These are phyloP conservation scores for Linnemannia exigua DNA, from an alignment of 192 early-diverging fungal genomes.

Conservation along the genomic window DNA sequence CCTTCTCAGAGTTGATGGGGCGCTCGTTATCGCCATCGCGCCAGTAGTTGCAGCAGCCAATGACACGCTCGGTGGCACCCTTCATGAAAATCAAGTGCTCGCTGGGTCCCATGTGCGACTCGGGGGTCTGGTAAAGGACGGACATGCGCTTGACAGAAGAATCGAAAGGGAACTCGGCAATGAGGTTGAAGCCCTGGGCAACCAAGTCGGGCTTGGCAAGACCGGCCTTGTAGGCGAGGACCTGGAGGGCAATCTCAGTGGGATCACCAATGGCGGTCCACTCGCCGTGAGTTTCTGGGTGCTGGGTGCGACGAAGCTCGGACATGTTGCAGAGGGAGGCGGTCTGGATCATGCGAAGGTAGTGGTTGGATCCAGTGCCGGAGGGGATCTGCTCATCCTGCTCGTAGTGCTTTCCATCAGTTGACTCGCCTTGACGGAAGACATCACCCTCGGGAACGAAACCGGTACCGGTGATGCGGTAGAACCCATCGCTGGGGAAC, in stretches of 20 bases:
- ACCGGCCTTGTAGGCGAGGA: slow-evolving; percentile 84
- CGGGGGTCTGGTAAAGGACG: slow-evolving; percentile 70
- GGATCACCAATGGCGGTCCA: slow-evolving; percentile 90
- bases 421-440: slow-evolving; percentile 43
- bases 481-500: slow-evolving; percentile 81
- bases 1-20: slow-evolving; percentile 48
- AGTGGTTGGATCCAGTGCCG: slow-evolving; percentile 51
- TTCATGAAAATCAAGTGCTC: slow-evolving; percentile 79
- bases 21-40: slow-evolving; percentile 59
- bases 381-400: slow-evolving; percentile 52
- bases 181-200: slow-evolving; percentile 53
- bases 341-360: slow-evolving; percentile 66
- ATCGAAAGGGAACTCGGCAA: slow-evolving; percentile 71
- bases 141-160: slow-evolving; percentile 91
- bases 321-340: slow-evolving; percentile 90
- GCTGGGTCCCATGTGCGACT: slow-evolving; percentile 34
- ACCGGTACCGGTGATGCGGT: slow-evolving; percentile 76
- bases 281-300: slow-evolving; percentile 65
- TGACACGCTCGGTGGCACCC: slow-evolving; percentile 93
- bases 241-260: slow-evolving; percentile 94
- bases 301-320: slow-evolving; percentile 72
- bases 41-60: slow-evolving; percentile 76
- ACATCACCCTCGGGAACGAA: slow-evolving; percentile 72
- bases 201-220: slow-evolving; percentile 79
- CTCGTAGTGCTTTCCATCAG: slow-evolving; percentile 20